Evolutionary conservation across 495 filamentous ascomycete genomes (phyloP).

Genomic region (Sphaerosporella brunnea): DNA sequence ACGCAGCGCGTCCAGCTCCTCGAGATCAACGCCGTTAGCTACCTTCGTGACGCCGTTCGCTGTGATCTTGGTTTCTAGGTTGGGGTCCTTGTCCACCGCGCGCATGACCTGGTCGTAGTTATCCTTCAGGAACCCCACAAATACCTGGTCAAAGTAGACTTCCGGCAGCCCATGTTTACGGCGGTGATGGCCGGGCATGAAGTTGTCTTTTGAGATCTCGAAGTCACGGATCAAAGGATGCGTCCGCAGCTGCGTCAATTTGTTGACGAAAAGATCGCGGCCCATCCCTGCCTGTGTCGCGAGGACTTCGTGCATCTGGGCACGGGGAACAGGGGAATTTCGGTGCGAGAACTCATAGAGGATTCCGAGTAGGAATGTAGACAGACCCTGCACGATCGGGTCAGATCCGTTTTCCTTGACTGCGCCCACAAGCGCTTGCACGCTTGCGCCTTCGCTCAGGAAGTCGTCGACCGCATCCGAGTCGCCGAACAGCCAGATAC

Average conservation of each 20-base stretch:
- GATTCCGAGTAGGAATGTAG: constrained; percentile 66
- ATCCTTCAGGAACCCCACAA: constrained; percentile 89
- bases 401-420: constrained; percentile 44
- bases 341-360: constrained; percentile 96
- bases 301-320: constrained; percentile 65
- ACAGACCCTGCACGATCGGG: constrained; percentile 61
- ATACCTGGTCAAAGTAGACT: constrained; percentile 67
- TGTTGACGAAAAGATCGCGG: constrained; percentile 76
- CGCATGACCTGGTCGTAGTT: constrained; percentile 74
- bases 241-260: constrained; percentile 57
- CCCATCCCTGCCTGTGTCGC: constrained; percentile 62
- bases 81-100: constrained; percentile 83
- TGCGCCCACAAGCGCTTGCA: constrained; percentile 59
- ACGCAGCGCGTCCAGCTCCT: constrained; percentile 67
- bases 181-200: constrained; percentile 9
- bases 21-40: constrained; percentile 57
- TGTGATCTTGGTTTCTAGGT: constrained; percentile 39
- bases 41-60: constrained; percentile 4
- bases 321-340: constrained; percentile 76
- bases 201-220: constrained; percentile 43
- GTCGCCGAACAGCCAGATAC: constrained; percentile 85
- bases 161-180: constrained; percentile 45
- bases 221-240: constrained; percentile 80
- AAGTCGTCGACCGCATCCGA: constrained; percentile 84
- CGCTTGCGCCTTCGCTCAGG: constrained; percentile 78